Base-by-base conservation (phyloP, 2,329 filamentous ascomycete species). In the Talaromyces pinophilus region DNA sequence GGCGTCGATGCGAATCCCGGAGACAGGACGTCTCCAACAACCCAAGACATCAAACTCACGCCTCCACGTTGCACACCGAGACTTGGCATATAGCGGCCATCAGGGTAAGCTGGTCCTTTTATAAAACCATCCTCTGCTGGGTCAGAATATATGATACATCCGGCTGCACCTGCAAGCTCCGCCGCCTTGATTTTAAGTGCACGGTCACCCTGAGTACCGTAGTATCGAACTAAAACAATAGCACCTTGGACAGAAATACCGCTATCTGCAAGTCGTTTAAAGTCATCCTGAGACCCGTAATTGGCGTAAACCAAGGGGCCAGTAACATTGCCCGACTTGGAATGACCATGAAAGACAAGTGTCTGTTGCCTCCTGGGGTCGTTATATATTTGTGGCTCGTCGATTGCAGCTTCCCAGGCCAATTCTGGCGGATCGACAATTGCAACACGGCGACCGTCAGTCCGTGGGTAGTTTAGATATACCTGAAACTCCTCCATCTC, bases 141-240 rank as follows among this genome's bases (percentile, higher is more conserved):
- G 75, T 98, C 95, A 62, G 90, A 96, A 81, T 97, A 99, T 66
- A 97, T 91, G 65, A 99, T 86, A 72, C 92, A 96, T 15, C 94
- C 95, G 1, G 85, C 88, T 69, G 93, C 95, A 1, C 95, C 95
- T 15, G 91, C 92, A 71, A 92, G 77, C 78, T 97, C 92, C 0
- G 95, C 95, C 10, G 92, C 91, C 79, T 94, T 96, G 72, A 99
- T 86, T 78, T 98, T 97, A 71, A 96, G 80, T 1, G 87, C 91
- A 5, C 86, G 83, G 74, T 96, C 91, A 1, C 81, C 82, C 73
- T 94, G 88, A 0, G 87, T 87, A 40, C 92, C 92, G 71, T 90
- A 89, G 75, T 95, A 90, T 66, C 92, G 86, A 22, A 98, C 91
- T 40, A 99, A 81, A 1, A 89, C 93, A 73, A 99, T 92, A 3